Evolutionary conservation across 495 filamentous ascomycete species (phyloP).

Genomic region (Penicillium angulare): DNA sequence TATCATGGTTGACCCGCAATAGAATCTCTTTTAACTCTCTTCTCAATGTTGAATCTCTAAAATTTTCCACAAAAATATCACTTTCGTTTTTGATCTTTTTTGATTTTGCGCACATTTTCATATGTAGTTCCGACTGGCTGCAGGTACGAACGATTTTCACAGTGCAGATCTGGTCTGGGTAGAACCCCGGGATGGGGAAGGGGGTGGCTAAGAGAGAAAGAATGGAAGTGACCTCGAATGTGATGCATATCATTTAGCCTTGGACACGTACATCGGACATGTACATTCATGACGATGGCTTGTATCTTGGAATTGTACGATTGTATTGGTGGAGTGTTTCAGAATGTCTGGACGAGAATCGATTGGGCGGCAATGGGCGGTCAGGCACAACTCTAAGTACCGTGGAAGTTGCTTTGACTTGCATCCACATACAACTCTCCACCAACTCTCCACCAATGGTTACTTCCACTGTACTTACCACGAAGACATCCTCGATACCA

Average conservation of each 20-base stretch:
- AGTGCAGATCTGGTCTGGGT: not conserved
- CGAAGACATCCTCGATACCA: not conserved
- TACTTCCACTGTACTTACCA: constrained; percentile 1
- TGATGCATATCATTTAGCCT: not conserved
- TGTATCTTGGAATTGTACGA: not conserved
- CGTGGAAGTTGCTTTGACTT: not conserved
- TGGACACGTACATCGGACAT: too few relatives aligned
- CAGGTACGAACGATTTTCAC: constrained; percentile 6
- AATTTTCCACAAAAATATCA: not conserved
- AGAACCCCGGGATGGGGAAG: not conserved
- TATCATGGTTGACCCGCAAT: constrained; percentile 30
- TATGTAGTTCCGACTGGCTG: constrained; percentile 5
- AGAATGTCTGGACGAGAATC: not conserved
- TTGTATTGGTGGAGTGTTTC: constrained; percentile 1
- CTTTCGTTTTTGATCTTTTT: not conserved
- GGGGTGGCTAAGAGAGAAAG: not conserved
- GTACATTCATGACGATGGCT: not conserved
- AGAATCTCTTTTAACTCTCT: constrained; percentile 24
- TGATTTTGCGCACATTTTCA: too few relatives aligned
- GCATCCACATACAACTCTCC: not conserved
- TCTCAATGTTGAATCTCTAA: not conserved
- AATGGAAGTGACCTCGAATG: not conserved
- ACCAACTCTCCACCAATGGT: not conserved
- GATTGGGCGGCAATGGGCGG: constrained; percentile 14
- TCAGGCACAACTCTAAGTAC: constrained; percentile 11